phyloP scores from a whole-genome alignment of 352 stramenopile genomes.

The Pythium myriotylum region DNA sequence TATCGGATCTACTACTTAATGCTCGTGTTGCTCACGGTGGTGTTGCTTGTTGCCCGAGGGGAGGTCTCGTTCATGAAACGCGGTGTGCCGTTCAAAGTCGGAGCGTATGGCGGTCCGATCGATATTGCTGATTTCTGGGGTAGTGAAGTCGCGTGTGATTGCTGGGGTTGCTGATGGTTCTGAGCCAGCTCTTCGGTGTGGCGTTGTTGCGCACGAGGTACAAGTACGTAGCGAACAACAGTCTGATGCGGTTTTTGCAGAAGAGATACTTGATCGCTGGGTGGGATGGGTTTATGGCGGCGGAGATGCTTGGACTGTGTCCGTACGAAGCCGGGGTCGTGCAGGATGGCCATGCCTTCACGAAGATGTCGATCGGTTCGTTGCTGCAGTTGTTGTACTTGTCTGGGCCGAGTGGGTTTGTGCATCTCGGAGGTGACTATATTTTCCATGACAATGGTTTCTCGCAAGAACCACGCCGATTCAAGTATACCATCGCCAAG shows the following conservation, averaged over 20 bases:
- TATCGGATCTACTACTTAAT: constrained; percentile 59
- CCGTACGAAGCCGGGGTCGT: constrained; percentile 31
- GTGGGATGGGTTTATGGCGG: constrained; percentile 42
- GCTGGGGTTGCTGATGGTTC: constrained; percentile 37
- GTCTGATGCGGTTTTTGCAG: constrained; percentile 45
- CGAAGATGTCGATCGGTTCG: constrained; percentile 43
- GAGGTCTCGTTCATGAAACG: constrained; percentile 48
- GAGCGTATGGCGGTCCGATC: constrained; percentile 40
- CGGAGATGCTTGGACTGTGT: constrained; percentile 50
- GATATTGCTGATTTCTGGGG: constrained; percentile 46
- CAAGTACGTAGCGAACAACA: constrained; percentile 45
- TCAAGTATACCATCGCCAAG: constrained; percentile 39
- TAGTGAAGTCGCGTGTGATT: constrained; percentile 61
- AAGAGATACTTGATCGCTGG: constrained; percentile 50
- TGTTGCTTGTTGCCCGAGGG: constrained; percentile 27
- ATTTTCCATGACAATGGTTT: too few species aligned
- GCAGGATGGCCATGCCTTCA: constrained; percentile 26
- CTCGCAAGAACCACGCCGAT: constrained; percentile 27
- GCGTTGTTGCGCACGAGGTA: constrained; percentile 40
- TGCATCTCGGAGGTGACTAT: constrained; percentile 49
- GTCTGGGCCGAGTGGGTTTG: constrained; percentile 48
- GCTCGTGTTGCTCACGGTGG: constrained; percentile 45
- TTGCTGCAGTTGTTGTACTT: constrained; percentile 49
- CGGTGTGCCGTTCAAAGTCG: constrained; percentile 23
- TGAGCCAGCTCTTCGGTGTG: constrained; percentile 33